A percentile compares a stretch with the other conserved stretches of the same genome.
Evolutionary conservation across 2,329 filamentous ascomycete genomes (phyloP).

Genomic region (Ceratocystiopsis brevicomis): DNA sequence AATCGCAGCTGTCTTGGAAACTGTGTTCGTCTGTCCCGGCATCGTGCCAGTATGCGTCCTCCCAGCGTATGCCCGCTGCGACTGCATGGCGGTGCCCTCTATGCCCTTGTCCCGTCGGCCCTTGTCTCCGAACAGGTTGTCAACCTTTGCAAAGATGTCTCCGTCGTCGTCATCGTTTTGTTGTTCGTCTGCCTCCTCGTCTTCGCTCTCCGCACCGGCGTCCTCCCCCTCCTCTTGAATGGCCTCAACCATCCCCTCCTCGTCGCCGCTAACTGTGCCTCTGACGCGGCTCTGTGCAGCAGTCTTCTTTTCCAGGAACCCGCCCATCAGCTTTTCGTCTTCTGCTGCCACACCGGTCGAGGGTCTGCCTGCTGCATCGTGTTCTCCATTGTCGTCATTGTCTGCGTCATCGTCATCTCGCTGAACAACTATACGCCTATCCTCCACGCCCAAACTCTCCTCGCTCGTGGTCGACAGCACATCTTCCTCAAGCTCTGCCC

Average conservation of each 20-base stretch:
- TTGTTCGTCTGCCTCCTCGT: neutral
- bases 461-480: neutral
- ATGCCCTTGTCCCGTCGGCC: too few relatives aligned
- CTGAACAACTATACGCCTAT: neutral
- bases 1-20: too few relatives aligned
- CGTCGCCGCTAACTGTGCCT: neutral
- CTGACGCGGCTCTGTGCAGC: neutral
- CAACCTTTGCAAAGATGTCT: conserved; percentile 1
- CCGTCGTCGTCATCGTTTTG: neutral
- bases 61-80: too few relatives aligned
- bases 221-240: neutral
- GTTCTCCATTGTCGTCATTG: too few relatives aligned
- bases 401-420: too few relatives aligned
- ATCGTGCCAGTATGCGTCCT: too few relatives aligned
- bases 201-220: neutral
- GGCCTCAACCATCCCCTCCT: too few relatives aligned
- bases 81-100: too few relatives aligned
- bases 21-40: too few relatives aligned
- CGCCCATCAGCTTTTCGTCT: too few relatives aligned
- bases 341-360: too few relatives aligned
- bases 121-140: neutral
- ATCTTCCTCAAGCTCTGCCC: neutral
- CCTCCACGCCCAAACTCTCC: neutral
- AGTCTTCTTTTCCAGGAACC: neutral
- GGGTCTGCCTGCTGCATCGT: too few relatives aligned